Conservation (phyloP, 805 yeast genomes). For the Scheffersomyces coipomensis region DNA sequence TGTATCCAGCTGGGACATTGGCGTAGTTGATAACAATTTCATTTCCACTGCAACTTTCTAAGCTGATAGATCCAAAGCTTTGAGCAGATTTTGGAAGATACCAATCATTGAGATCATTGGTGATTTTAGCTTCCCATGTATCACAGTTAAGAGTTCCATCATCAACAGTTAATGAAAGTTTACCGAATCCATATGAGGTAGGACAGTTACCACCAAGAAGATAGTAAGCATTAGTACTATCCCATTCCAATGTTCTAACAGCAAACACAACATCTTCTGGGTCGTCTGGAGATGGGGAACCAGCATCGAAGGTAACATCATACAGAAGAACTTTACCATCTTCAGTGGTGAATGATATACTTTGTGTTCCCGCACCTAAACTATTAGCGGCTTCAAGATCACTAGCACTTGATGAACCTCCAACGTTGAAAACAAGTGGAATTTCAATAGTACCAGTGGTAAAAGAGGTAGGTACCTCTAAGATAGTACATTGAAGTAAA, state of each 20-base stretch:
- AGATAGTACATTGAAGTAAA: no score
- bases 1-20: constrained; percentile 18
- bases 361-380: background rate
- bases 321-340: background rate
- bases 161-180: constrained; percentile 9
- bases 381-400: background rate
- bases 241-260: no score
- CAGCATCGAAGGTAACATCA: background rate
- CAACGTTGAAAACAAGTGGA: background rate
- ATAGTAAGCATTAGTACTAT: no score
- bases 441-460: background rate
- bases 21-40: constrained; percentile 5
- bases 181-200: constrained; percentile 13
- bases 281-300: background rate
- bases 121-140: constrained; percentile 7
- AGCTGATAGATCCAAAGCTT: constrained; percentile 1
- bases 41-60: constrained; percentile 8
- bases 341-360: background rate
- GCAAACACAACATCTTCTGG: background rate
- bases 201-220: constrained; percentile 9
- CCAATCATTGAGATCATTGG: constrained; percentile 14
- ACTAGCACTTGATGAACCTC: background rate
- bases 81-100: constrained; percentile 7
- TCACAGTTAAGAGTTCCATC: constrained; percentile 12
- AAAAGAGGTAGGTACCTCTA: no score